Evolutionary conservation across 2,329 filamentous ascomycete genomes (phyloP).

Genomic region (Teratosphaeria destructans): DNA sequence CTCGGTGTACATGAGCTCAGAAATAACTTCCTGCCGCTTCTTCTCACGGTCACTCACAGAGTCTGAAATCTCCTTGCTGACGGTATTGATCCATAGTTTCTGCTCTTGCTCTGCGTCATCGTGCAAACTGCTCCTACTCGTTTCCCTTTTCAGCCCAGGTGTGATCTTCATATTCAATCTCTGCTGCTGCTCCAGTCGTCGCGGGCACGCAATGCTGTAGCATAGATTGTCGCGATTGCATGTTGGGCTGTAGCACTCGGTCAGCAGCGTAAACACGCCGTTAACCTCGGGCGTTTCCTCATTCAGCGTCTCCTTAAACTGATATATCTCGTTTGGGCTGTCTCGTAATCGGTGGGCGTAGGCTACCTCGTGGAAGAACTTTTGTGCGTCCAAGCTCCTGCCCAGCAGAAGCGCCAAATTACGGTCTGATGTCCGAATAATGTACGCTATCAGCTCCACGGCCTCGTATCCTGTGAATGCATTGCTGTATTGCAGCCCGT

Average conservation of each 20-base stretch:
- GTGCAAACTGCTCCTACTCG: conserved; percentile 62
- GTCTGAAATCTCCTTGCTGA: conserved; percentile 88
- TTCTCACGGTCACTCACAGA: conserved; percentile 83
- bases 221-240: conserved; percentile 92
- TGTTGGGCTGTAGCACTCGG: conserved; percentile 95
- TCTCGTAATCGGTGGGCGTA: conserved; percentile 94
- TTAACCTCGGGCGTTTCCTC: conserved; percentile 81
- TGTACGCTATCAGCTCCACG: conserved; percentile 89
- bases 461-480: conserved; percentile 93
- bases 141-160: conserved; percentile 67
- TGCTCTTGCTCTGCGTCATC: conserved; percentile 84
- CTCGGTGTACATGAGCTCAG: conserved; percentile 97
- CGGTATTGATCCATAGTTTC: conserved; percentile 98
- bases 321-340: conserved; percentile 89
- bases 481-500: conserved; percentile 93
- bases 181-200: conserved; percentile 88
- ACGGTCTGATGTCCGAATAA: conserved; percentile 92
- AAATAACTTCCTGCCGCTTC: conserved; percentile 96
- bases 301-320: conserved; percentile 86
- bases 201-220: conserved; percentile 94
- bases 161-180: conserved; percentile 87
- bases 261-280: conserved; percentile 89
- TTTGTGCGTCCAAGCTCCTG: conserved; percentile 87
- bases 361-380: conserved; percentile 98
- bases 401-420: conserved; percentile 87